Evolutionary conservation across 768 basidiomycete species (phyloP).

Genomic region (Strobilomyces echinocephalus): DNA sequence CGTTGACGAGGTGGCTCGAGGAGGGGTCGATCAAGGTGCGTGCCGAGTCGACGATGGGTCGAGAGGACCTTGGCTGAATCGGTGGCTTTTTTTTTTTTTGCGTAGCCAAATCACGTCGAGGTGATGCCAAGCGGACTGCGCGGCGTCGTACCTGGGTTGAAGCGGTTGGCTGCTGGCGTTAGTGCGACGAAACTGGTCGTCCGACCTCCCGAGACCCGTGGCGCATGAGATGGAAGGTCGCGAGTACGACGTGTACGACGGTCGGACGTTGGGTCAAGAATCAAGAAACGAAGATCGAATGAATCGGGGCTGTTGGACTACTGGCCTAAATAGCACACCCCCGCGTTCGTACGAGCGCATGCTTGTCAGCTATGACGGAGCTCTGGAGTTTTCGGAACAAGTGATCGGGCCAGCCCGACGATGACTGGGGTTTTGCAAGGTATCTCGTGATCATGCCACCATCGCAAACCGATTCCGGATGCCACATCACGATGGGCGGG

Average conservation of each 20-base stretch:
- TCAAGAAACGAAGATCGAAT: not conserved
- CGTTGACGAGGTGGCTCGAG: slow-evolving; percentile 10
- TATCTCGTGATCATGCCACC: not conserved
- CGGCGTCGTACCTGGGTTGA: slow-evolving; percentile 31
- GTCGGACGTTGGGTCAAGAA: not conserved
- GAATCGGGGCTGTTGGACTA: too few species aligned
- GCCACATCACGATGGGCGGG: not conserved
- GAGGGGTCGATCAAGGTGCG: slow-evolving; percentile 18
- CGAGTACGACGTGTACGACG: not conserved
- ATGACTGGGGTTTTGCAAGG: not conserved
- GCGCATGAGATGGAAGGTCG: not conserved
- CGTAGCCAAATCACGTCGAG: slow-evolving; percentile 35
- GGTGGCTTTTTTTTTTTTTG: too few species aligned
- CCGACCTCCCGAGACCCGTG: slow-evolving; percentile 6
- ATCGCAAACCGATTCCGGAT: too few species aligned
- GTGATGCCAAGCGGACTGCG: slow-evolving; percentile 35
- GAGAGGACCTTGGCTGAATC: too few species aligned
- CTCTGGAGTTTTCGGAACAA: not conserved
- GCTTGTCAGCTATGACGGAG: too few species aligned
- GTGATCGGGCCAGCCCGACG: too few species aligned
- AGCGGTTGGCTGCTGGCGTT: slow-evolving; percentile 28
- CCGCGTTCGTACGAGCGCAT: not conserved
- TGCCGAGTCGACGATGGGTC: not conserved
- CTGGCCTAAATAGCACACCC: not conserved
- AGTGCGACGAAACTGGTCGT: slow-evolving; percentile 39